Evolutionary conservation across 78 protist genomes (phyloP).

Genomic region (Guillardia theta): DNA sequence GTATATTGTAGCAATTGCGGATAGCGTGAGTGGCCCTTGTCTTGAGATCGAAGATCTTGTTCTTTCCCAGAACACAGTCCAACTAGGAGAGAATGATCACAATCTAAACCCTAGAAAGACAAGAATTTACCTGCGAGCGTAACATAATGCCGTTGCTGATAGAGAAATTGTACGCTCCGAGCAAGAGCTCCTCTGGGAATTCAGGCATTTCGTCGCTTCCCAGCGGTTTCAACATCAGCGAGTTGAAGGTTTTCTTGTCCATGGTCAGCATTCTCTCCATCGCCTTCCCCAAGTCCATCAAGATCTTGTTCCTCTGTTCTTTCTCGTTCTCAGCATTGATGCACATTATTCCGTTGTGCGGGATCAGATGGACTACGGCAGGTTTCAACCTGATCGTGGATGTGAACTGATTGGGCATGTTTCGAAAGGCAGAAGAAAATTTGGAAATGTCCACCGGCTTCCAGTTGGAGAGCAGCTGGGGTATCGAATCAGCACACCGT

Average conservation of each 20-base stretch:
- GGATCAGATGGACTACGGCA: not conserved
- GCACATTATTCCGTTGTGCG: not conserved
- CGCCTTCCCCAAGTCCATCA: constrained; percentile 71
- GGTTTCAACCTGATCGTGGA: not conserved
- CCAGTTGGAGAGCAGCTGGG: not conserved
- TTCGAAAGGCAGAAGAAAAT: not conserved
- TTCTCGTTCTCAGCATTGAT: not conserved
- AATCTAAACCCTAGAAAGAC: too few relatives aligned
- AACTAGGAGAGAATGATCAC: constrained; percentile 21
- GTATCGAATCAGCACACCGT: too few relatives aligned
- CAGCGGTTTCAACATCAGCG: not conserved
- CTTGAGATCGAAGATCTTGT: constrained; percentile 70
- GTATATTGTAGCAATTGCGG: constrained; percentile 11
- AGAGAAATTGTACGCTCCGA: not conserved
- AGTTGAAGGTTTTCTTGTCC: constrained; percentile 46
- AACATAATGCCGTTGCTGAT: too few relatives aligned
- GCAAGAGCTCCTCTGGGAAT: not conserved
- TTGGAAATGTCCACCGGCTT: not conserved
- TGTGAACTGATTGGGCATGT: not conserved
- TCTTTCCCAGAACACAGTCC: constrained; percentile 51
- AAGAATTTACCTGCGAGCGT: too few relatives aligned
- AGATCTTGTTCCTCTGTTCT: not conserved
- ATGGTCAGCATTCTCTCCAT: constrained; percentile 68
- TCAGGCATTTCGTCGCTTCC: too few relatives aligned
- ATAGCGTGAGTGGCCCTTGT: constrained; percentile 66